Percentiles rank a stretch among this genome's conserved stretches.
Conservation (phyloP, 2,329 filamentous ascomycete genomes). For the Daldinia eschscholtzii region DNA sequence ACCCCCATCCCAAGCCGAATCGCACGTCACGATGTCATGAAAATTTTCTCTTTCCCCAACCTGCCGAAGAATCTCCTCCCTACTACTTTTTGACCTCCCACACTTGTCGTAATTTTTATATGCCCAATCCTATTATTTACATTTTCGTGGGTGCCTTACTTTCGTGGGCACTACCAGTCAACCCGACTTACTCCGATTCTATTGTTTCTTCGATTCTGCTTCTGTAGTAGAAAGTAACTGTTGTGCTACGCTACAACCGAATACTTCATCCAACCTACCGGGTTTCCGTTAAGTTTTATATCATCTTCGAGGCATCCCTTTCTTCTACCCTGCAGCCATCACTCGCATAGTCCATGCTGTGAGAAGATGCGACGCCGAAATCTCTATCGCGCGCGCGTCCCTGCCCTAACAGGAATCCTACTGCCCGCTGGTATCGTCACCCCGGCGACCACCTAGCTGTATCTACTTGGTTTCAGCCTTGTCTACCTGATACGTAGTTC, state of each 20-base stretch:
- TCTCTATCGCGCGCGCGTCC: constrained; percentile 35
- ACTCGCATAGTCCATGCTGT: constrained; percentile 27
- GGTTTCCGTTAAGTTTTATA: constrained; percentile 34
- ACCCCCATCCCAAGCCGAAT: constrained; percentile 40
- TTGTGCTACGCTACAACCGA: constrained; percentile 38
- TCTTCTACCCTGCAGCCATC: constrained; percentile 34
- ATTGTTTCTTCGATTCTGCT: constrained; percentile 39
- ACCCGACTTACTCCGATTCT: constrained; percentile 40
- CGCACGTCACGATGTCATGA: constrained; percentile 44
- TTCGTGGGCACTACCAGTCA: constrained; percentile 24
- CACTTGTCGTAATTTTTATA: constrained; percentile 25
- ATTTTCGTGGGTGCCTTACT: constrained; percentile 36
- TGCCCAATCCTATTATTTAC: constrained; percentile 38
- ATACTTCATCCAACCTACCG: constrained; percentile 39
- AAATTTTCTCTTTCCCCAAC: constrained; percentile 42
- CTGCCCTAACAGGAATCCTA: constrained; percentile 19
- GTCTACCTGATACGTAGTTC: constrained; percentile 39
- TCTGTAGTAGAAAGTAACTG: constrained; percentile 27
- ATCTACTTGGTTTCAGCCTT: constrained; percentile 36
- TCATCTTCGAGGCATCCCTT: constrained; percentile 22
- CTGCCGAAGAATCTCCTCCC: constrained; percentile 40
- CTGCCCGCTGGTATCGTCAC: constrained; percentile 16
- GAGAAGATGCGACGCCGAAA: constrained; percentile 28
- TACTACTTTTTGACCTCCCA: constrained; percentile 18
- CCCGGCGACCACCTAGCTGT: constrained; percentile 6